Evolutionary conservation across 257 asterid species (phyloP).

Genomic region (Paulownia fortunei): DNA sequence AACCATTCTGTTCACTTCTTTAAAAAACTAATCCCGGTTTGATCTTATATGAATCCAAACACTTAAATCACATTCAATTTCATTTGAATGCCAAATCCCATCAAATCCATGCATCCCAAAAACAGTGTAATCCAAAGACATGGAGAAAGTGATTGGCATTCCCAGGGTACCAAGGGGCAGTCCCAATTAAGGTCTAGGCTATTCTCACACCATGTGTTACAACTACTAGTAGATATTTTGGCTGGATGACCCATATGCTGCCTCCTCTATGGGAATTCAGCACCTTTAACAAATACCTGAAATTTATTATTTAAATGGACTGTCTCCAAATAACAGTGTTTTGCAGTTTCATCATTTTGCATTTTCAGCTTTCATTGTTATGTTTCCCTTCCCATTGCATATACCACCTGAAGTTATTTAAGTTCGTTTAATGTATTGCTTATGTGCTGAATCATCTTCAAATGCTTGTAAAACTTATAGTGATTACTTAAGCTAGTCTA

Average conservation of each 20-base stretch:
- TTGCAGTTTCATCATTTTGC: neutral
- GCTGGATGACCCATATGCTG: neutral
- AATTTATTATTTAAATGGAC: neutral
- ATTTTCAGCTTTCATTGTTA: conserved; percentile 8
- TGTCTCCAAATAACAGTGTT: neutral
- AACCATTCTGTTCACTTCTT: neutral
- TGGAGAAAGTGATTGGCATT: neutral
- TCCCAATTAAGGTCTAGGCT: neutral
- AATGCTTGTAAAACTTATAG: conserved; percentile 16
- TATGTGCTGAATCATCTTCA: conserved; percentile 11
- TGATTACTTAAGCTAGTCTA: conserved; percentile 1
- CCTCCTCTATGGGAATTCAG: neutral
- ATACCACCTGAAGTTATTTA: neutral
- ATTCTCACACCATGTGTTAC: neutral
- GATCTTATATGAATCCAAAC: neutral
- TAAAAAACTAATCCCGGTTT: neutral
- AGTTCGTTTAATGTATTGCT: neutral
- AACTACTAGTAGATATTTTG: neutral
- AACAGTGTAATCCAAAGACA: too few species aligned
- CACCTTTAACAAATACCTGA: neutral
- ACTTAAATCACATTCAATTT: neutral
- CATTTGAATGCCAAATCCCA: neutral
- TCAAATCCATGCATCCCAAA: neutral
- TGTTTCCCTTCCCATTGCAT: conserved; percentile 15
- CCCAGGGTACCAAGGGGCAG: neutral